Evolutionary conservation across 83 land plant species (phyloP).

Genomic region (Thuja plicata): DNA sequence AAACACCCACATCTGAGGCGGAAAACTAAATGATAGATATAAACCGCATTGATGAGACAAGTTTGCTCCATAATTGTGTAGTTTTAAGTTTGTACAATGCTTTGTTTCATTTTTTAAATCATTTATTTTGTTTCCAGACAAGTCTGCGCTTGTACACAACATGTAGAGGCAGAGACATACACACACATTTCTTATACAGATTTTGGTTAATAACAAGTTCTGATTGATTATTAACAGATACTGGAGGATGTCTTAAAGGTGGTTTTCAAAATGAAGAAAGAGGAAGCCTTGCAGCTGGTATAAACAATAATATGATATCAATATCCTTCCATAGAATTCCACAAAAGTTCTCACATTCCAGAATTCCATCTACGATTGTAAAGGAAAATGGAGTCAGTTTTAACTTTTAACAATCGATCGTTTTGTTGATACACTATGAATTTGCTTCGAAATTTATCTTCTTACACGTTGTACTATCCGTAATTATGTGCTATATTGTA

Average conservation of each 20-base stretch:
- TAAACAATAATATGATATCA: constrained; percentile 6
- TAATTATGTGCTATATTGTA: no score
- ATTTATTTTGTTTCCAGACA: not conserved
- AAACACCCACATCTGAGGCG: not conserved
- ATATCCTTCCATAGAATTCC: no score
- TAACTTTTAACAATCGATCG: no score
- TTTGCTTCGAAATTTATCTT: no score
- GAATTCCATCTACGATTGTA: no score
- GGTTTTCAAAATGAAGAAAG: constrained; percentile 45
- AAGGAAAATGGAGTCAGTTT: no score
- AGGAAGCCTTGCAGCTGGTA: constrained; percentile 45
- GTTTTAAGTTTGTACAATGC: not conserved
- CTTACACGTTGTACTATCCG: no score
- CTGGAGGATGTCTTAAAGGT: constrained; percentile 45
- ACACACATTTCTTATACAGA: not conserved
- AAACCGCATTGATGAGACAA: not conserved
- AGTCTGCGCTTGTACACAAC: not conserved
- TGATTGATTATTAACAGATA: constrained; percentile 25
- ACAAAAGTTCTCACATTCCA: no score
- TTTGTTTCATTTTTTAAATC: not conserved
- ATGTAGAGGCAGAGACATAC: not conserved
- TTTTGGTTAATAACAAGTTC: not conserved
- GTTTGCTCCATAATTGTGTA: not conserved
- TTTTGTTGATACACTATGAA: no score
- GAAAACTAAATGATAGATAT: not conserved